Conservation (phyloP, 352 stramenopile species). For the Aphanomyces cochlioides region DNA sequence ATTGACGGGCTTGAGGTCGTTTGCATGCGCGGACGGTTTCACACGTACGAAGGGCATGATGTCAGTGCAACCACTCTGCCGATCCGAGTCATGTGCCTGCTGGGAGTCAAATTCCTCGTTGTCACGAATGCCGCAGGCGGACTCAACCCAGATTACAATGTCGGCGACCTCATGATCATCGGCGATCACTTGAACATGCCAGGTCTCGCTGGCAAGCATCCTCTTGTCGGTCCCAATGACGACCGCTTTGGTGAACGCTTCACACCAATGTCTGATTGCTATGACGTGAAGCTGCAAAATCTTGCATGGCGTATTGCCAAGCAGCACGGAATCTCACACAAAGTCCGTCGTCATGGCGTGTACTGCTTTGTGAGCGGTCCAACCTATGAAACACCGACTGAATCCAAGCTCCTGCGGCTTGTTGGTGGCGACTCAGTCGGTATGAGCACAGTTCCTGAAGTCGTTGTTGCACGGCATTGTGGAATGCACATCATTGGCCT, state of each 20-base stretch:
- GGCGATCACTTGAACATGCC: constrained; percentile 96
- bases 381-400: constrained; percentile 94
- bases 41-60: constrained; percentile 96
- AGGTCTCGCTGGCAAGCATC: constrained; percentile 89
- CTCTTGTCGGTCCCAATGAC: constrained; percentile 94
- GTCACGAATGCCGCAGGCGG: constrained; percentile 96
- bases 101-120: constrained; percentile 94
- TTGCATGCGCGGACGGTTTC: constrained; percentile 95
- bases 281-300: constrained; percentile 85
- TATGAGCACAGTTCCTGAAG: constrained; percentile 96
- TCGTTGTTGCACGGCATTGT: constrained; percentile 94
- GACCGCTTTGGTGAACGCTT: constrained; percentile 92
- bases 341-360: constrained; percentile 80
- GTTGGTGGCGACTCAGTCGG: constrained; percentile 92
- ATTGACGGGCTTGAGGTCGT: constrained; percentile 82
- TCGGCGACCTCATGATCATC: constrained; percentile 97
- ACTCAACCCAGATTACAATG: constrained; percentile 90
- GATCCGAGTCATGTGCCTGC: constrained; percentile 92
- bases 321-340: constrained; percentile 72
- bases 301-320: constrained; percentile 78
- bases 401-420: constrained; percentile 90
- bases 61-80: constrained; percentile 93
- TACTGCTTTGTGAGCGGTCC: constrained; percentile 97
- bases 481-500: constrained; percentile 94
- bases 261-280: constrained; percentile 93